Conservation (phyloP, 164 flowering plant genomes). For the Houttuynia cordata region DNA sequence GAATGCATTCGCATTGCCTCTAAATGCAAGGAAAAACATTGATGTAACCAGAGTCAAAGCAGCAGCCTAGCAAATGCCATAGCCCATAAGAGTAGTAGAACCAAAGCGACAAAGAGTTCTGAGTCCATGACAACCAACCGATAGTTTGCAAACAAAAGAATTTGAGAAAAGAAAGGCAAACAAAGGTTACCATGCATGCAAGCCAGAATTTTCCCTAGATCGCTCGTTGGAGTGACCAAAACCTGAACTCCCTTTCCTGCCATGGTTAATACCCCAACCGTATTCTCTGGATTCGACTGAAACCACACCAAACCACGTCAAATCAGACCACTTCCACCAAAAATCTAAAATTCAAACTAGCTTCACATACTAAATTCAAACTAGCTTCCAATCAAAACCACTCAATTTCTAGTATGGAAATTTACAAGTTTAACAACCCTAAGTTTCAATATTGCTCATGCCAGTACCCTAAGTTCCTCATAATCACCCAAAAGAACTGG, state of each 20-base stretch:
- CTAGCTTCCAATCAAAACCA: not conserved
- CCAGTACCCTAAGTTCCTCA: not conserved
- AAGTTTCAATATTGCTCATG: no score
- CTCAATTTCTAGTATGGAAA: not conserved
- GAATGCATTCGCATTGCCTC: no score
- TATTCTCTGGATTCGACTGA: slow-evolving; percentile 95
- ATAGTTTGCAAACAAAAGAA: not conserved
- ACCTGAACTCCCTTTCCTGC: slow-evolving; percentile 96
- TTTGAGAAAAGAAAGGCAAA: not conserved
- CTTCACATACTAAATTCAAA: not conserved
- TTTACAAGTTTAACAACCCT: not conserved
- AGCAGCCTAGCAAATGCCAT: no score
- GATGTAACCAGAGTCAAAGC: no score
- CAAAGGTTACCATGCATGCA: slow-evolving; percentile 76
- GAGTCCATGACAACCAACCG: no score
- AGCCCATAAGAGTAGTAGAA: no score
- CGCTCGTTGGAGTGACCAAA: slow-evolving; percentile 82
- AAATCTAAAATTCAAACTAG: slow-evolving; percentile 3
- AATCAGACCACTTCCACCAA: not conserved
- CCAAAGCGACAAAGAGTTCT: no score
- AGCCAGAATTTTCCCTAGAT: slow-evolving; percentile 84
- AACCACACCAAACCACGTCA: not conserved
- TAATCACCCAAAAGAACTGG: not conserved
- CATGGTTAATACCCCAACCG: slow-evolving; percentile 89
- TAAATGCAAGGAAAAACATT: no score